Evolutionary conservation across 257 asterid species (phyloP), one percentile per base, ranked within the genome.

Genomic region (Buddleja alternifolia): DNA sequence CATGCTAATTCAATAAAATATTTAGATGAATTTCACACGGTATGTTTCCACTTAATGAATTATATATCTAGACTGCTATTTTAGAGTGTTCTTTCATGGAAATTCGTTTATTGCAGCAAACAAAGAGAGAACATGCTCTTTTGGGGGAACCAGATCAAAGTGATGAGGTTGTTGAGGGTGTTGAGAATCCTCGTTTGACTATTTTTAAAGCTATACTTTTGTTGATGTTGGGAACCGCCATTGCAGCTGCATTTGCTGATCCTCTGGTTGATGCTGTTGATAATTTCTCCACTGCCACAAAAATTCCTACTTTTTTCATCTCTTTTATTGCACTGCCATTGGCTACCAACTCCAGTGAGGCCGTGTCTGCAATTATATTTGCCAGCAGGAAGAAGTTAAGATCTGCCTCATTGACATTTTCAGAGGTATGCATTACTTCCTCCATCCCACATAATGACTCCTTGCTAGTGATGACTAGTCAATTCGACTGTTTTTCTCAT

Each of bases 271-370:
- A 84, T 58, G 90, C 96, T 0, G 97, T 93, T 16, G 80, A 88
- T 72, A 87, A 88, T 72, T 93, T 93, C 81, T 93, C 99, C 2
- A 46, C 44, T 47, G 99, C 97, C 69, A 88, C 99, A 0, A 83
- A 70, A 12, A 93, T 93, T 24, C 97, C 99, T 17, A 71, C 95
- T 7, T 93, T 93, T 76, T 93, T 93, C 85, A 90, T 93, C 76
- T 93, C 97, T 0, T 93, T 93, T 58, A 79, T 93, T 53, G 96
- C 77, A 0, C 80, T 93, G 16, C 99, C 99, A n/a, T 44, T 93
- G 67, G 99, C 97, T 68, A 93, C 99, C 72, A 93, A 93, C 84
- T 88, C 99, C 44, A 91, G 96, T 46, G 97, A 93, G 81, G 97
- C 97, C 0, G 96, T 93, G 17, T 83, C 97, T 1, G 99, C 99